Evolutionary conservation across 306 rosid genomes (phyloP), one percentile per base, ranked within the genome.

Genomic region (Vigna trinervia): DNA sequence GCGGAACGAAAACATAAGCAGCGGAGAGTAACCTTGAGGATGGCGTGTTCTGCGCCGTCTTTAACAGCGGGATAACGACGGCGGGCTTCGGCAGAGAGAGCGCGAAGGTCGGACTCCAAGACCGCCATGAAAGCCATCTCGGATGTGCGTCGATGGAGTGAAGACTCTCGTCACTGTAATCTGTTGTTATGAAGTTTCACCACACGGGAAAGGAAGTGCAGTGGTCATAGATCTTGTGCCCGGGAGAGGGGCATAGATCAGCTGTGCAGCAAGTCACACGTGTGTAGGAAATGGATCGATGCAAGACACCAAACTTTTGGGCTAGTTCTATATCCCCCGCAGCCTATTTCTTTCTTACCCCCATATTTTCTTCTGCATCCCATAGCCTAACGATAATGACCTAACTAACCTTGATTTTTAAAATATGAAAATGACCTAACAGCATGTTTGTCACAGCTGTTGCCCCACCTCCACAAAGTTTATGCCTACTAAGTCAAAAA

Each of bases 41-140:
- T 94, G 22, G 96, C 96, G 80, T 94, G 96, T 81, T 94, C 98
- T 8, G 98, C 97, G 53, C 95, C 98, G 80, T 92, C 98, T 77
- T 92, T 92, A 59, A 94, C 95, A 26, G 95, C 94, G 4, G 98
- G 97, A 67, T 90, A 83, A 5, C 98, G 98, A 77, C 98, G 98
- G 84, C 98, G 98, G 84, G 98, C 97, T 88, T 94, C 98, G 19
- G 92, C 91, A 60, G 96, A 94, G 78, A 94, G 95, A 15, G 98
- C 96, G 60, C 98, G 98, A 74, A 94, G 98, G 91, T 94, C 98
- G 53, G 97, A 92, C 86, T 94, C 98, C 84, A 94, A 85, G 72
- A 89, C 98, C 82, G 96, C 96, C 98, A 92, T 94, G 92, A 94
- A 94, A 88, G 97, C 96, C 98, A 94, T 94, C 80, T 77, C 75